Evolutionary conservation across 2,329 filamentous ascomycete species (phyloP).

Genomic region (Diaporthe helianthi): DNA sequence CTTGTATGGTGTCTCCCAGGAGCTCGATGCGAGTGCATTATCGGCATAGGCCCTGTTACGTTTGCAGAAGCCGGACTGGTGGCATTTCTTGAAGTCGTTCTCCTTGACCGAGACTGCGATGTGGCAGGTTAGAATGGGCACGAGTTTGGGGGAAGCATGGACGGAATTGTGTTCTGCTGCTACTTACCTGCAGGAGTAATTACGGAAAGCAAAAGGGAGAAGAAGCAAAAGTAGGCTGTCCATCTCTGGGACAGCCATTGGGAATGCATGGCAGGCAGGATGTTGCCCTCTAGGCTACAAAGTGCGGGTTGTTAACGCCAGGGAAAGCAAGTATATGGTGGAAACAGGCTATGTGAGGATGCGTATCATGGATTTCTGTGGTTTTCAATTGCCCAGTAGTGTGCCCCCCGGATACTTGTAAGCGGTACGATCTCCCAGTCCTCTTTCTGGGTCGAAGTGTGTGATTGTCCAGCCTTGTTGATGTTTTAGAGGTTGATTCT

Average conservation of each 20-base stretch:
- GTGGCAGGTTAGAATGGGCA: not conserved
- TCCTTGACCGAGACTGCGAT: constrained; percentile 82
- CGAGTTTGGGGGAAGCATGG: not conserved
- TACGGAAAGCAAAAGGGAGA: constrained; percentile 65
- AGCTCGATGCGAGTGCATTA: constrained; percentile 67
- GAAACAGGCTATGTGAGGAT: constrained; percentile 37
- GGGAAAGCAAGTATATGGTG: constrained; percentile 2
- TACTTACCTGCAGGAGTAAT: constrained; percentile 69
- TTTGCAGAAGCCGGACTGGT: constrained; percentile 96
- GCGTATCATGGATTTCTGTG: constrained; percentile 28
- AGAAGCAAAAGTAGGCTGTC: constrained; percentile 68
- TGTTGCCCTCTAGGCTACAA: constrained; percentile 26
- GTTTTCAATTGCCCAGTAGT: constrained; percentile 33
- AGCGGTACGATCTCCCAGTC: not conserved
- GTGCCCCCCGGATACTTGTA: constrained; percentile 18
- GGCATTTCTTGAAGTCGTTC: constrained; percentile 95
- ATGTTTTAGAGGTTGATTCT: constrained; percentile 8
- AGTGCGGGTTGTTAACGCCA: constrained; percentile 22
- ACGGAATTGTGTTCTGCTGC: not conserved
- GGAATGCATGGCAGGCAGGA: constrained; percentile 29
- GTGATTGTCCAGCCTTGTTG: constrained; percentile 9
- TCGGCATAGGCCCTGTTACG: constrained; percentile 93
- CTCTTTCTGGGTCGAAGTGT: not conserved
- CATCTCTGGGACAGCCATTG: constrained; percentile 62
- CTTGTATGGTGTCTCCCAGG: constrained; percentile 82